A percentile compares a stretch with the other conserved stretches of the same genome.
Conservation (phyloP, 495 filamentous ascomycete genomes). For the Cetradonia linearis region DNA sequence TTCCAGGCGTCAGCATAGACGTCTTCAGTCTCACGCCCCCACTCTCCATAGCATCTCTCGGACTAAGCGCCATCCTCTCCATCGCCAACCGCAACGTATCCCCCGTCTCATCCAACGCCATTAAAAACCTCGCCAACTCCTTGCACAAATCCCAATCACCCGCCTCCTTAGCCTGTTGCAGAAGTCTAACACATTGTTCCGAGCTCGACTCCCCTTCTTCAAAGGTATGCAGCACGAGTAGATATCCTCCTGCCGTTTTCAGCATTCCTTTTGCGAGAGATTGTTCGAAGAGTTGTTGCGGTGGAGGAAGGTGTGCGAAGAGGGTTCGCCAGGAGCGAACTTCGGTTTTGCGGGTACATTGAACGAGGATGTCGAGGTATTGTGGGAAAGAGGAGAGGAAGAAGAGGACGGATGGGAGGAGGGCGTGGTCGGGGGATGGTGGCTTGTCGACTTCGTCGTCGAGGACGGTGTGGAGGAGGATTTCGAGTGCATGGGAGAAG, state of each 20-base stretch:
- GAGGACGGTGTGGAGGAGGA: conserved; percentile 84
- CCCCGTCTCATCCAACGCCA: conserved; percentile 80
- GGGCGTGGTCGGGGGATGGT: conserved; percentile 54
- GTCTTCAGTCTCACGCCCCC: conserved; percentile 12
- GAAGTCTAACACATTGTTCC: conserved; percentile 71
- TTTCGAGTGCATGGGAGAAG: conserved; percentile 84
- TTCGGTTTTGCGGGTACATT: conserved; percentile 96
- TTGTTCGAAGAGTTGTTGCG: conserved; percentile 85
- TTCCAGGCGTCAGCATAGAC: conserved; percentile 1
- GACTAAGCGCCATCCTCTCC: conserved; percentile 47
- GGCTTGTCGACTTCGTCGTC: conserved; percentile 84
- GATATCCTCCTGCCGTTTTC: conserved; percentile 92
- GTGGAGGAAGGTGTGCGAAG: conserved; percentile 79
- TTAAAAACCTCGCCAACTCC: conserved; percentile 84
- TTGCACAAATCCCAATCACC: conserved; percentile 95
- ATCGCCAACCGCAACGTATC: conserved; percentile 71
- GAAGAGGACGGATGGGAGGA: conserved; percentile 76
- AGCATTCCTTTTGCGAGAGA: conserved; percentile 71
- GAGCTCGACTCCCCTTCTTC: conserved; percentile 61
- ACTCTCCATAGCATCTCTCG: background rate
- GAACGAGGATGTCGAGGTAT: conserved; percentile 91
- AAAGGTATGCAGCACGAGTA: conserved; percentile 90
- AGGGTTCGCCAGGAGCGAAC: conserved; percentile 89
- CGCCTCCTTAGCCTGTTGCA: conserved; percentile 71
- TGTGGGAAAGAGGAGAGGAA: conserved; percentile 82